Percentiles rank a stretch among this genome's conserved stretches.
Evolutionary conservation across 345 rosid species (phyloP).

Genomic region (Moricandia arvensis): DNA sequence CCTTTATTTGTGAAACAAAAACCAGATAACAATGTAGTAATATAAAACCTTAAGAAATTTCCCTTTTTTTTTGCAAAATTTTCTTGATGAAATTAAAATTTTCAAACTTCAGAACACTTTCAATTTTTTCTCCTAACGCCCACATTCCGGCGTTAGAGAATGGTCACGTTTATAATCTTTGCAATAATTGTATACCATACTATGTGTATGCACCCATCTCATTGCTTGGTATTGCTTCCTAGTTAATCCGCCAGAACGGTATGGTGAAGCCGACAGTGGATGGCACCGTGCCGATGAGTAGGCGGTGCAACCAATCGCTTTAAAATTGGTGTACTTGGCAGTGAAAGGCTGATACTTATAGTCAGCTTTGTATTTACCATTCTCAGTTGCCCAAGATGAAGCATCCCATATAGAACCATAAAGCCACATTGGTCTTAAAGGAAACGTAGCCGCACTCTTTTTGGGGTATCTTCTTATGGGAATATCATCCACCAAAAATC

Average conservation of each 20-base stretch:
- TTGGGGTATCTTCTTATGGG: constrained; percentile 90
- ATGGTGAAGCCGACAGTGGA: constrained; percentile 69
- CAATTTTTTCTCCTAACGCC: constrained; percentile 25
- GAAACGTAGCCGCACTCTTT: constrained; percentile 74
- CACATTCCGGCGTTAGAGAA: constrained; percentile 83
- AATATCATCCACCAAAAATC: constrained; percentile 93
- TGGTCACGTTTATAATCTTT: constrained; percentile 73
- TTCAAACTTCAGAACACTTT: not conserved
- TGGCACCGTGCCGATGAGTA: constrained; percentile 57
- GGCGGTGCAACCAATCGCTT: constrained; percentile 79
- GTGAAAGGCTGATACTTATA: constrained; percentile 85
- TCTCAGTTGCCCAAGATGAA: constrained; percentile 95
- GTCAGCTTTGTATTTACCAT: constrained; percentile 93
- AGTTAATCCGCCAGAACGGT: constrained; percentile 66
- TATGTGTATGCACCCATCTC: constrained; percentile 77
- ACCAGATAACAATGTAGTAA: not conserved
- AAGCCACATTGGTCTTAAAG: constrained; percentile 91
- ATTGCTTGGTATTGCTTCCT: constrained; percentile 59
- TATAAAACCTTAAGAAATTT: not conserved
- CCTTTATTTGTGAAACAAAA: constrained; percentile 24
- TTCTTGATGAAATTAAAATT: not conserved
- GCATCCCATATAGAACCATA: constrained; percentile 99
- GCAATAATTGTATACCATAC: constrained; percentile 78
- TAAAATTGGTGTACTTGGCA: constrained; percentile 69
- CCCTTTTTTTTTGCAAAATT: not conserved